A percentile compares a stretch with the other conserved stretches of the same genome.
phyloP scores from a whole-genome alignment of 148 eudicot species.

The Simmondsia chinensis region DNA sequence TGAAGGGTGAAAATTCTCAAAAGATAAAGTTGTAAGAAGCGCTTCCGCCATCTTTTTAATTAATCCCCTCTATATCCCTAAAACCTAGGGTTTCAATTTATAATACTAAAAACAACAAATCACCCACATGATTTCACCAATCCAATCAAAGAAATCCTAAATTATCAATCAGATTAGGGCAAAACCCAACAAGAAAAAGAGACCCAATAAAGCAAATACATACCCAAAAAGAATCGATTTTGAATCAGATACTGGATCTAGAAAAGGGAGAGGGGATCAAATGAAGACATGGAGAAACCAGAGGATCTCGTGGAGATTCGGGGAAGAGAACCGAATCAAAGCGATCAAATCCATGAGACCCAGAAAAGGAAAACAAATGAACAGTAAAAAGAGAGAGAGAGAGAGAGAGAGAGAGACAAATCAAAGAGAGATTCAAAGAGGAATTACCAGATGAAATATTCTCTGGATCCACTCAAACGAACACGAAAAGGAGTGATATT shows the following conservation, averaged over 20 bases:
- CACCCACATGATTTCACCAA: background rate
- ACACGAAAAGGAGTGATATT: background rate
- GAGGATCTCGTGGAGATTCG: slow-evolving; percentile 40
- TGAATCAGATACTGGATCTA: background rate
- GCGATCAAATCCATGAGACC: slow-evolving; percentile 27
- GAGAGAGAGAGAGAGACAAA: background rate
- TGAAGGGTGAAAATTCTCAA: slow-evolving; percentile 51
- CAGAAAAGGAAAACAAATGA: background rate
- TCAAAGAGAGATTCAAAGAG: slow-evolving; percentile 20
- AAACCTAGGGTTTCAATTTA: slow-evolving; percentile 19
- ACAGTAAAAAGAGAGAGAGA: background rate
- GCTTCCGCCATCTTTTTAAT: slow-evolving; percentile 37
- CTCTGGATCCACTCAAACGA: slow-evolving; percentile 5
- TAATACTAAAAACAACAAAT: background rate
- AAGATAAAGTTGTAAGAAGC: slow-evolving; percentile 48
- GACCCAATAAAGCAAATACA: slow-evolving; percentile 3
- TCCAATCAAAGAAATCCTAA: slow-evolving; percentile 6
- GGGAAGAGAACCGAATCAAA: slow-evolving; percentile 29
- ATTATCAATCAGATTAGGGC: slow-evolving; percentile 4
- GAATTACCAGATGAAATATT: slow-evolving; percentile 23
- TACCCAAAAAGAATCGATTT: too few species aligned
- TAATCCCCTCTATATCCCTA: slow-evolving; percentile 1
- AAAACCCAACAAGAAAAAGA: slow-evolving; percentile 4
- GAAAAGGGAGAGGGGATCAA: slow-evolving; percentile 12
- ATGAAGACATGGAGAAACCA: slow-evolving; percentile 48